phyloP scores from a whole-genome alignment of 805 yeast genomes.

The Yarrowia deformans region DNA sequence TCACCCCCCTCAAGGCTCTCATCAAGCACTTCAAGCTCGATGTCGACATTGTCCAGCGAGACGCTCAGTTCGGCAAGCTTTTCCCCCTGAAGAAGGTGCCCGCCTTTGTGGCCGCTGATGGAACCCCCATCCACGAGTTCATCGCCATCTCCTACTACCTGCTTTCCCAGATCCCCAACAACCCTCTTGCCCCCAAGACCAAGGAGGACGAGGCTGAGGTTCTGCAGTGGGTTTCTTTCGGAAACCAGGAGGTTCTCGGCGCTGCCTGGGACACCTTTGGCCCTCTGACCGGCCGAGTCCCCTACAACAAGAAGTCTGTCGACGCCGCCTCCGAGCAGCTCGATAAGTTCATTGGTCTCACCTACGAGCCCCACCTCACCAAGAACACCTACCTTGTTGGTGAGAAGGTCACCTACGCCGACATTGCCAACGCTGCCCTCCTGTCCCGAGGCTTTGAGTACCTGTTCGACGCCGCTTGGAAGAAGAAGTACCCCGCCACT shows the following conservation, averaged over 20 bases:
- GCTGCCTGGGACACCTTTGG: constrained; percentile 59
- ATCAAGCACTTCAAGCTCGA: constrained; percentile 68
- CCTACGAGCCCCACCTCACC: constrained; percentile 51
- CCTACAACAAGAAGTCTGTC: constrained; percentile 78
- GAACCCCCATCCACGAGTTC: constrained; percentile 67
- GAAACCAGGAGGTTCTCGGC: constrained; percentile 70
- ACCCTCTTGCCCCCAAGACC: constrained; percentile 68
- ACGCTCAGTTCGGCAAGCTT: constrained; percentile 55
- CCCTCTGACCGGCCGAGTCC: constrained; percentile 67
- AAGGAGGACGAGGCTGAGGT: constrained; percentile 69
- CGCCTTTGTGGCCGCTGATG: constrained; percentile 69
- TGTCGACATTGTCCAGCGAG: constrained; percentile 53
- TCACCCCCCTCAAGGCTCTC: constrained; percentile 43
- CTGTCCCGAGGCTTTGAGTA: constrained; percentile 59
- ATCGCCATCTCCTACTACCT: constrained; percentile 66
- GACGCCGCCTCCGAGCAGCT: constrained; percentile 56
- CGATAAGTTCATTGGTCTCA: constrained; percentile 54
- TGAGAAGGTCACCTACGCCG: constrained; percentile 72
- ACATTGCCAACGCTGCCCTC: constrained; percentile 59
- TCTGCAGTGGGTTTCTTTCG: constrained; percentile 78
- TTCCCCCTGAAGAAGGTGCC: constrained; percentile 70
- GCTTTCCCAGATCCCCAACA: constrained; percentile 43
- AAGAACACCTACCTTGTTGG: constrained; percentile 74
- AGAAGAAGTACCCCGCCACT: constrained; percentile 65
- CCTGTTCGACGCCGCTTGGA: constrained; percentile 72